These are phyloP conservation scores for Clausena lansium DNA, from an alignment of 345 rosid genomes.

Conservation along the genomic window DNA sequence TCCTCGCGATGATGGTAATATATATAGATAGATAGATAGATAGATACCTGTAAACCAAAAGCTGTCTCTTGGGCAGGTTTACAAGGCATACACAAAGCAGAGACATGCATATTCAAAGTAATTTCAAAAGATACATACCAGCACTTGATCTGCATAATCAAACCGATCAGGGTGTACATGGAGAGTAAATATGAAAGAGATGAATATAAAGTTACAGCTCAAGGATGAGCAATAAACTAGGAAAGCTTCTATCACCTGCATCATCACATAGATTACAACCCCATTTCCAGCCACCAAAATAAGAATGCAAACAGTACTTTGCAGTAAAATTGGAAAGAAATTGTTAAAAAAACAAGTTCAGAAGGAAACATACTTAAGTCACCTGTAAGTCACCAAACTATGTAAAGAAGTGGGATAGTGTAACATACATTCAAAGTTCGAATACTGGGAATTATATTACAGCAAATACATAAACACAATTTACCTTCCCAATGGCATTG, in stretches of 20 bases:
- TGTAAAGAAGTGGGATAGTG: background rate
- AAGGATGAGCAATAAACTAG: too few relatives aligned
- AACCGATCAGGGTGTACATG: constrained; percentile 99
- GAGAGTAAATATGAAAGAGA: constrained; percentile 94
- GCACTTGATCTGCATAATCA: constrained; percentile 98
- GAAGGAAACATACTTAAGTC: background rate
- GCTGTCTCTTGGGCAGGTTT: background rate
- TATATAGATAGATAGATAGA: too few relatives aligned
- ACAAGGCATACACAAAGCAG: background rate
- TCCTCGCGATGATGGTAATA: background rate
- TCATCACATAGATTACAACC: constrained; percentile 12
- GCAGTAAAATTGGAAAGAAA: background rate
- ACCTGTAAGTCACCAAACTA: background rate
- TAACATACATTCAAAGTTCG: background rate
- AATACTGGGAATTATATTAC: background rate
- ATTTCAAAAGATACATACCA: constrained; percentile 52
- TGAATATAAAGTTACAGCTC: constrained; percentile 91
- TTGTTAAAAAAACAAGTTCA: background rate
- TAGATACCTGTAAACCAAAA: background rate
- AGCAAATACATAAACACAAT: background rate
- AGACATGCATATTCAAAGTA: background rate
- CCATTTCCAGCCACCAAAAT: background rate
- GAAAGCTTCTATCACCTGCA: constrained; percentile 97
- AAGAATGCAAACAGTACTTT: background rate
- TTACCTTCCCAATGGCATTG: constrained; percentile 96